Evolutionary conservation across 805 yeast genomes (phyloP), one percentile per base, ranked within the genome.

Genomic region (Wickerhamiella australiensis): DNA sequence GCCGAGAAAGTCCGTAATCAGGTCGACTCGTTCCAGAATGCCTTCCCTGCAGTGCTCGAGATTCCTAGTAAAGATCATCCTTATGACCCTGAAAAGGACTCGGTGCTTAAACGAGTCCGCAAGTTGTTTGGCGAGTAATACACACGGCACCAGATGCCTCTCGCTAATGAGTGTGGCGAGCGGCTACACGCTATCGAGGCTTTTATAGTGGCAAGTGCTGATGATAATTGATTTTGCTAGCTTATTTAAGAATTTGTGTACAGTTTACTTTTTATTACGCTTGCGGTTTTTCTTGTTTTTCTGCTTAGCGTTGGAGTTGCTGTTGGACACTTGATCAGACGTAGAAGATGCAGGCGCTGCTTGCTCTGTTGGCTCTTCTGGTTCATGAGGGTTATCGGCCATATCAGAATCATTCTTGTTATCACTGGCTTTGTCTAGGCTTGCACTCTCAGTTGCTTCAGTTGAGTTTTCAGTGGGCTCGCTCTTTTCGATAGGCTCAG

Each of bases 41-140:
- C 98, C 9, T 92, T 92, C 68, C 98, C 98, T 7, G 96, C 98
- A 2, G 78, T 92, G 44, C 73, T 92, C 61, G 98, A 92, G 68
- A 92, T 92, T 54, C 98, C 98, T 23, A 86, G 96, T 13, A 92
- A 92, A 71, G 98, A 92, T 63, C 97, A 92, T 65, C 97, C 98
- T 20, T 92, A 92, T 65, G 94, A 92, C 65, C 98, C 98, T 18
- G 97, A 90, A 65, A 92, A 90, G 78, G 98, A 92, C 67, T 82
- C 95, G 18, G 87, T 92, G 37, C 74, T 92, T 67, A 81, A 90
- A 68, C 83, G 95, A 65, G 98, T 92, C 29, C 82, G 95, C 72
- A 80, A 95, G 64, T 70, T 92, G 55, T 88, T 90, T 70, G 97
- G 98, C 42, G 97, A 92, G 69, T 86, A 72, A 56, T 5, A 26